Evolutionary conservation across 441 rosid species (phyloP), one percentile per base, ranked within the genome.

Genomic region (Erodium trifolium): DNA sequence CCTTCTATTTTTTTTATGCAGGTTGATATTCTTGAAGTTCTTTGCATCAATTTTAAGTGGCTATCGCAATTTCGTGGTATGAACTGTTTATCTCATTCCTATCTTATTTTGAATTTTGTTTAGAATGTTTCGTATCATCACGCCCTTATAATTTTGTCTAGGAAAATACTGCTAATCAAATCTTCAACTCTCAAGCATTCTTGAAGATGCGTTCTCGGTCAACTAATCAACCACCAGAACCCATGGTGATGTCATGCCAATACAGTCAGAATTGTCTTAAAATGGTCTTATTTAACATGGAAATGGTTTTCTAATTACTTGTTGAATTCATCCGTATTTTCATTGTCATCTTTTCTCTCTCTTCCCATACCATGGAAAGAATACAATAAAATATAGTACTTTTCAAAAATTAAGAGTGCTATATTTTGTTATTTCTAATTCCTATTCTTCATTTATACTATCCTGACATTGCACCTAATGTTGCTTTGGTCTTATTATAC

Each of bases 11-110:
- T 72, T 23, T n/a, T 13, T 12, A 49, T 49, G 78, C 84, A 84
- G 88, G 79, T 83, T 95, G 68, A 95, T 87, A 80, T 95, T 90
- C 80, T 83, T 95, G 59, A 95, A 86, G 86, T 92, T 89, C 82
- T 88, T 95, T 78, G 97, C 99, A 66, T 92, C 97, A 71, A 82
- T 91, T 70, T 80, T 86, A 78, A 82, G 83, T 77, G 84, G 99
- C 86, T 95, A 95, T 79, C 99, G 96, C 84, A 95, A 95, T 82
- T 95, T 95, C 81, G 79, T 95, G 51, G 99, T 92, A 90, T 59
- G 99, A 16, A 67, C 65, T 41, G 45, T 73, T 45, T 67, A 39
- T 77, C 59, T 45, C 23, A 68, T 43, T 74, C 39, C 13, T 73
- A 12, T 73, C n/a, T 66, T 51, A 66, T 74, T 1, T 10, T 13